Conservation (phyloP, 257 asterid genomes). For the Eustoma russellianum region DNA sequence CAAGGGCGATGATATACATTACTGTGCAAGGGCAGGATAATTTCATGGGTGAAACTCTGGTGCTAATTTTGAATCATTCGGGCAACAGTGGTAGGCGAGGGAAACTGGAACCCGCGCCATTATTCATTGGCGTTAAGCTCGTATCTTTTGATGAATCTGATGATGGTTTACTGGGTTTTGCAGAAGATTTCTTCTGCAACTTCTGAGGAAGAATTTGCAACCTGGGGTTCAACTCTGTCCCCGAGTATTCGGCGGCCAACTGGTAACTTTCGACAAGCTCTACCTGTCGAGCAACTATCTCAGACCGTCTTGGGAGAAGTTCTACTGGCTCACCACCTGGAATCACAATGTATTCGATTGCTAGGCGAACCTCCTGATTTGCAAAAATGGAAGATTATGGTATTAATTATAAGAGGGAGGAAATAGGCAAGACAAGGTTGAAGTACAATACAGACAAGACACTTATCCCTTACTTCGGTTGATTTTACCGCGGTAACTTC, state of each 20-base stretch:
- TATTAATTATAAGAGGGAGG: background rate
- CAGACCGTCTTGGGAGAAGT: conserved; percentile 93
- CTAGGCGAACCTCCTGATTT: conserved; percentile 80
- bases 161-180: conserved; percentile 11
- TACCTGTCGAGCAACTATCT: conserved; percentile 80
- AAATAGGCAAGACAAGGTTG: background rate
- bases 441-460: too few species aligned
- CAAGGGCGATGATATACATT: conserved; percentile 17
- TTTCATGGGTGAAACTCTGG: conserved; percentile 22
- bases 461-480: too few species aligned
- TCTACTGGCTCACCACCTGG: conserved; percentile 97
- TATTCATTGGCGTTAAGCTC: conserved; percentile 13
- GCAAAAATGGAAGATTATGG: background rate
- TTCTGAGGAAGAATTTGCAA: conserved; percentile 88
- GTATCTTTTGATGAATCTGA: conserved; percentile 21
- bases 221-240: conserved; percentile 76
- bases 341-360: conserved; percentile 91
- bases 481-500: too few species aligned
- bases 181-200: conserved; percentile 27
- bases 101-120: conserved; percentile 28
- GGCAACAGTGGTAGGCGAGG: conserved; percentile 62
- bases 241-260: conserved; percentile 73
- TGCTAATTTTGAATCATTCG: conserved; percentile 21
- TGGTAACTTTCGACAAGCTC: conserved; percentile 87
- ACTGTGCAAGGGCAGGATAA: conserved; percentile 27